phyloP scores from a whole-genome alignment of 805 yeast genomes.

The Myxozyma udenii region DNA sequence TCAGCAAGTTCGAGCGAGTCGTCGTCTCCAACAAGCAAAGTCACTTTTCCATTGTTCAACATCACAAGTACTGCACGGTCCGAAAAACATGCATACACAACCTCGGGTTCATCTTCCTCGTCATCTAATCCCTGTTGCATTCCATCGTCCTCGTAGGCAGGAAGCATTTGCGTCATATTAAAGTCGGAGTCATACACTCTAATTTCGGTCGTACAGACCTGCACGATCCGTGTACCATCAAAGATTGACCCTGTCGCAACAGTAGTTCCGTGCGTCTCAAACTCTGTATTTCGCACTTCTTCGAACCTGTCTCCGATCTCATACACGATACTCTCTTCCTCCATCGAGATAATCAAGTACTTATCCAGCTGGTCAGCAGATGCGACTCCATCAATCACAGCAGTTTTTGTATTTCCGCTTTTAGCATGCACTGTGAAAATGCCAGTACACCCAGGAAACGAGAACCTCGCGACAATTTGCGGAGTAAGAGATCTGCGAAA shows the following conservation, averaged over 20 bases:
- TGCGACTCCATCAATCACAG: not conserved
- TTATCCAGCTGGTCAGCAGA: slow-evolving; percentile 24
- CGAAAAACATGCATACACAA: slow-evolving; percentile 16
- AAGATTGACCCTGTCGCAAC: slow-evolving; percentile 63
- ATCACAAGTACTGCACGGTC: slow-evolving; percentile 14
- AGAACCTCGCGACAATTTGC: slow-evolving; percentile 57
- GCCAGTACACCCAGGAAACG: slow-evolving; percentile 69
- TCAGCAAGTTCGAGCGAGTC: slow-evolving; percentile 18
- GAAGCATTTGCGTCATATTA: slow-evolving; percentile 42
- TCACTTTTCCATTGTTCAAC: slow-evolving; percentile 19
- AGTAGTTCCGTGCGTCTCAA: slow-evolving; percentile 61
- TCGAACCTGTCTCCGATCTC: slow-evolving; percentile 47
- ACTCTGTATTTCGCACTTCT: slow-evolving; percentile 57
- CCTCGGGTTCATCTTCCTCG: slow-evolving; percentile 11
- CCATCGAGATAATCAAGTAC: slow-evolving; percentile 37
- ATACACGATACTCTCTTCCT: slow-evolving; percentile 40
- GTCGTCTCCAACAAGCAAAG: slow-evolving; percentile 8
- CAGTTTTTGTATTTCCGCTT: slow-evolving; percentile 25
- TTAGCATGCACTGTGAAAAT: slow-evolving; percentile 61
- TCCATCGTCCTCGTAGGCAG: slow-evolving; percentile 13
- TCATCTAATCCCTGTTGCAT: not conserved
- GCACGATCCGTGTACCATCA: slow-evolving; percentile 59
- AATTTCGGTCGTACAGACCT: slow-evolving; percentile 66
- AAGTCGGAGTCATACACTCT: slow-evolving; percentile 62
- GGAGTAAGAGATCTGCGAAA: slow-evolving; percentile 71